Base-by-base conservation (phyloP, 495 filamentous ascomycete species). In the Penicillium antarcticum region DNA sequence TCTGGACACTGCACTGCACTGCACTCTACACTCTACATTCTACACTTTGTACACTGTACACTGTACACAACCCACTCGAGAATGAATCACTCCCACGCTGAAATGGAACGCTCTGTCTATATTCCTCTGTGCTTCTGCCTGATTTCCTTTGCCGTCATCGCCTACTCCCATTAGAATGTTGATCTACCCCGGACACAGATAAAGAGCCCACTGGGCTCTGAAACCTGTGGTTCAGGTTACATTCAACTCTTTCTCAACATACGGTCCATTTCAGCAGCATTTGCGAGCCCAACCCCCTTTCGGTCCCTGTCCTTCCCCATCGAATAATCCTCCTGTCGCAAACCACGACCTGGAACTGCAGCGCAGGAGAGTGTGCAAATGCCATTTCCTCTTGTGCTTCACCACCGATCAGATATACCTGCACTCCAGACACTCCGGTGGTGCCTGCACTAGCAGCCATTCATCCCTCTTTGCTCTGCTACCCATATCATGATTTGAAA, bases 71-170 rank as follows among this genome's bases (percentile, higher is more conserved):
- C n/a, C 11, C 19, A 12, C 8, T 10, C 5, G 26, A 29, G 26
- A 51, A 63, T 60, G 57, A 63, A 61, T 39, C 58, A 38, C n/a
- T 29, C 54, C 16, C 35, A 54, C 11, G 51, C 48, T 48, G 67
- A 72, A 18, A 72, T 72, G 63, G 70, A 74, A 42, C 65, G 60
- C 51, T 68, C 58, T 41, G 66, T 71, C 52, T 72, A 69, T 44
- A 72, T 74, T 33, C 71, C 71, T 13, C 63, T 74, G 18, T 72
- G 71, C 51, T 68, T 74, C 61, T 74, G 71, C 57, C 58, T 74
- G 35, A 61, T 74, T 53, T 74, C 71, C 33, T 74, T 74, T 50
- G 71, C 71, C 9, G 71, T 74, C 43, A 66, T 74, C 59, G 66
- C 66, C 54, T 74, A 70, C 45, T 45, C 62, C 57, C 68, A 70